Evolutionary conservation across 768 basidiomycete genomes (phyloP).

Genomic region (Amanita pallidorosea): DNA sequence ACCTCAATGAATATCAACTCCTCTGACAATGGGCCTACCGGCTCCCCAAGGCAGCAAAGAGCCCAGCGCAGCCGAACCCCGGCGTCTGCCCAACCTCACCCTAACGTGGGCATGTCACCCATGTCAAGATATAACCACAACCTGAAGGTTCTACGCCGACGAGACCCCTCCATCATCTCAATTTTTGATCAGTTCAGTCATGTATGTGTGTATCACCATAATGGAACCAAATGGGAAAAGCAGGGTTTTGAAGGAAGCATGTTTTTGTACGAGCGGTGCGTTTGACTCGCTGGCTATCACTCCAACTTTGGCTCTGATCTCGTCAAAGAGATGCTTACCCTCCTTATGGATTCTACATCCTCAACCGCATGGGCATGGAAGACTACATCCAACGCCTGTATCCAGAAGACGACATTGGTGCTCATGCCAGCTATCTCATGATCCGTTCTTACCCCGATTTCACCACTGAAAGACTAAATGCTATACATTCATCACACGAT

Average conservation of each 20-base stretch:
- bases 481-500: slow-evolving; percentile 19
- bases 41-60: slow-evolving; percentile 9
- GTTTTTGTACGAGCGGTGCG: slow-evolving; percentile 80
- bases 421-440: slow-evolving; percentile 57
- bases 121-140: slow-evolving; percentile 63
- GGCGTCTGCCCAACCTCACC: slow-evolving; percentile 9
- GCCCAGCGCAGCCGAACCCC: slow-evolving; percentile 10
- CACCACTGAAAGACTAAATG: slow-evolving; percentile 36
- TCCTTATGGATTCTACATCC: slow-evolving; percentile 75
- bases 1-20: not conserved
- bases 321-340: slow-evolving; percentile 57
- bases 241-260: slow-evolving; percentile 81
- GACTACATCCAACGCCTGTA: slow-evolving; percentile 68
- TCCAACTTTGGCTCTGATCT: slow-evolving; percentile 7
- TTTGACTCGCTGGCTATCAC: slow-evolving; percentile 7
- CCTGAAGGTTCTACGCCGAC: slow-evolving; percentile 67
- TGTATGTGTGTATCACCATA: slow-evolving; percentile 72
- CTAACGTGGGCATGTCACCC: slow-evolving; percentile 46
- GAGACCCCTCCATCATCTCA: slow-evolving; percentile 69
- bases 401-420: slow-evolving; percentile 67
- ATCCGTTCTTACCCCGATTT: slow-evolving; percentile 66
- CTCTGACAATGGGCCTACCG: not conserved
- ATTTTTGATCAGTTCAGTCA: slow-evolving; percentile 86
- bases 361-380: slow-evolving; percentile 72
- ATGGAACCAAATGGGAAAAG: slow-evolving; percentile 71